These are phyloP conservation scores for Aspergillus pseudoviridinutans DNA, from an alignment of 2,329 filamentous ascomycete genomes.

Conservation along the genomic window DNA sequence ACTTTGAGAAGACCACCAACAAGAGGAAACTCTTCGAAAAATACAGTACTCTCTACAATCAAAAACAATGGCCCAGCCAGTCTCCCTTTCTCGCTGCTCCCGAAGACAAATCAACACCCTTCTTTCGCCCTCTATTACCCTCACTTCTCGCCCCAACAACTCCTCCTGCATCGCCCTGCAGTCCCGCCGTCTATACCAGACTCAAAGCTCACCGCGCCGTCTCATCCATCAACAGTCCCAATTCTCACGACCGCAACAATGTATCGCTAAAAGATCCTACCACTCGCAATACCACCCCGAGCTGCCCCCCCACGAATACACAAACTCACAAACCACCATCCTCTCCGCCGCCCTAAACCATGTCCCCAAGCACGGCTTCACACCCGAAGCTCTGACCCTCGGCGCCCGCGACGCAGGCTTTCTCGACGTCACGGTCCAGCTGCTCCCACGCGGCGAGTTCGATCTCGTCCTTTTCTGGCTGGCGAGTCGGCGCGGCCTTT, in stretches of 20 bases:
- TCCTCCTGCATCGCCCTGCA: not conserved
- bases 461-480: constrained; percentile 61
- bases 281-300: constrained; percentile 70
- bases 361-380: constrained; percentile 80
- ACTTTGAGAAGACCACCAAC: not conserved
- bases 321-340: constrained; percentile 65
- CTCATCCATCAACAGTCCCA: constrained; percentile 3
- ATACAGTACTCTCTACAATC: not conserved
- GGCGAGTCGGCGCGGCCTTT: constrained; percentile 36
- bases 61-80: not conserved
- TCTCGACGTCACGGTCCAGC: constrained; percentile 76
- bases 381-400: constrained; percentile 64
- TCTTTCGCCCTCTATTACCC: not conserved
- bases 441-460: constrained; percentile 76
- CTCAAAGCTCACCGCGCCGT: not conserved
- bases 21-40: not conserved
- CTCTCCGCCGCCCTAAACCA: constrained; percentile 75
- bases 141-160: not conserved
- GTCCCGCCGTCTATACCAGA: not conserved
- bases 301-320: constrained; percentile 54
- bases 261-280: constrained; percentile 43
- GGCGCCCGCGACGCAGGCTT: constrained; percentile 83
- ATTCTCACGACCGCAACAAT: constrained; percentile 2
- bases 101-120: not conserved
- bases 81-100: not conserved